These are phyloP conservation scores for Tanacetum coccineum DNA, from an alignment of 129 eudicot genomes.

Conservation along the genomic window DNA sequence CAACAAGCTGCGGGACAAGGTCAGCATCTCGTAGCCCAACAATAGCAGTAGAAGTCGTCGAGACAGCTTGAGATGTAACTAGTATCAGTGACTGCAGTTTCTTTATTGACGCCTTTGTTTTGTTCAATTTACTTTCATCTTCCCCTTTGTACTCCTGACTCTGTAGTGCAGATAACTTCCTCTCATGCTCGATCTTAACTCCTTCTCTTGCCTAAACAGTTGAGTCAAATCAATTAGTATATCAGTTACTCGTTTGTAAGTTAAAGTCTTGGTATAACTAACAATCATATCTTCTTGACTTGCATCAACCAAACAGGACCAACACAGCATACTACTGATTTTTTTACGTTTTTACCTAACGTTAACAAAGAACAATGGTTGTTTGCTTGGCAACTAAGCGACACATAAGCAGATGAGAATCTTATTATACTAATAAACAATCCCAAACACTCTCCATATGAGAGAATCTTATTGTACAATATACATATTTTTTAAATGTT, in stretches of 20 bases:
- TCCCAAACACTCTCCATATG: too few relatives aligned
- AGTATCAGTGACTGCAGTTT: slow-evolving; percentile 72
- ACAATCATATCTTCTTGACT: background rate
- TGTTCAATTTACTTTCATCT: slow-evolving; percentile 74
- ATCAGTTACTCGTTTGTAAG: background rate
- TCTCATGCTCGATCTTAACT: slow-evolving; percentile 85
- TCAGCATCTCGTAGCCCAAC: slow-evolving; percentile 70
- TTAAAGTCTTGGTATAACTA: background rate
- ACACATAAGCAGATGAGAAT: too few relatives aligned
- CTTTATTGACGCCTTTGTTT: slow-evolving; percentile 76
- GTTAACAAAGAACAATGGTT: too few relatives aligned
- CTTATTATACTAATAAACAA: too few relatives aligned
- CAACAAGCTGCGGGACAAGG: slow-evolving; percentile 86
- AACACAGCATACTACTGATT: too few relatives aligned
- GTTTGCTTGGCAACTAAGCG: too few relatives aligned
- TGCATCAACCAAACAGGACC: too few relatives aligned
- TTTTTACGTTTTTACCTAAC: background rate
- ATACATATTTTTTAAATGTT: background rate
- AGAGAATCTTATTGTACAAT: too few relatives aligned
- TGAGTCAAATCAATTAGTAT: background rate
- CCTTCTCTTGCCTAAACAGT: slow-evolving; percentile 79
- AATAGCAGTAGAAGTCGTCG: slow-evolving; percentile 82
- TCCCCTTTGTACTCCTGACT: slow-evolving; percentile 78
- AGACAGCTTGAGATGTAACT: slow-evolving; percentile 90
- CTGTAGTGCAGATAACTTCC: slow-evolving; percentile 69